These are phyloP conservation scores for Fusarium haematococcum DNA, from an alignment of 2,329 filamentous ascomycete genomes.

Conservation along the genomic window DNA sequence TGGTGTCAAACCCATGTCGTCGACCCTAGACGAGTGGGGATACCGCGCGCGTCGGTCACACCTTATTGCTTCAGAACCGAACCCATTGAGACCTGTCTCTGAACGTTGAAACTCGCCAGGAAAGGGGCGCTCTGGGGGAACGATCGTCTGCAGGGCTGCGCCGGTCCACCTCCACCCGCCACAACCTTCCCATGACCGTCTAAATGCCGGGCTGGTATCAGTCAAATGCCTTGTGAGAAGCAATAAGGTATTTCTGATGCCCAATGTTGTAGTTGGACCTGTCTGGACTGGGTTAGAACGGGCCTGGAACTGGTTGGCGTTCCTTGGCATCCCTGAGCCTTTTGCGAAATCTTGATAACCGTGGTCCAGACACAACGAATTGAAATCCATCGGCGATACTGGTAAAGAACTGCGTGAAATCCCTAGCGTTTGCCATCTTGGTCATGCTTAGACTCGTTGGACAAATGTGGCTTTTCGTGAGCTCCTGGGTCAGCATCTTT, in stretches of 20 bases:
- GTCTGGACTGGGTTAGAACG: slow-evolving; percentile 17
- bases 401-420: neutral
- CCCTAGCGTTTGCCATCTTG: neutral
- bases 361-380: neutral
- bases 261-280: neutral
- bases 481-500: neutral
- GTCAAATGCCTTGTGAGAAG: neutral
- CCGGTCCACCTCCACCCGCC: neutral
- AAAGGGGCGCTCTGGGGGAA: slow-evolving; percentile 4
- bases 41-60: slow-evolving; percentile 35
- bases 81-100: slow-evolving; percentile 5
- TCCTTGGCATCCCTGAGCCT: neutral
- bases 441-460: neutral
- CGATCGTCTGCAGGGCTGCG: slow-evolving; percentile 3
- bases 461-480: neutral
- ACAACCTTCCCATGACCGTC: neutral
- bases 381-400: neutral
- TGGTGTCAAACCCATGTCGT: slow-evolving; percentile 11
- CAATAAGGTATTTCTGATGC: neutral
- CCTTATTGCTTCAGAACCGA: slow-evolving; percentile 2
- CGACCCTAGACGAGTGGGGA: slow-evolving; percentile 19
- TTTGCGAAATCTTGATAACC: neutral
- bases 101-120: neutral
- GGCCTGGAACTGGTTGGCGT: neutral
- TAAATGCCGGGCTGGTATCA: neutral